Base-by-base conservation (phyloP, 1,139 yeast genomes). In the Hansenula sp. region DNA sequence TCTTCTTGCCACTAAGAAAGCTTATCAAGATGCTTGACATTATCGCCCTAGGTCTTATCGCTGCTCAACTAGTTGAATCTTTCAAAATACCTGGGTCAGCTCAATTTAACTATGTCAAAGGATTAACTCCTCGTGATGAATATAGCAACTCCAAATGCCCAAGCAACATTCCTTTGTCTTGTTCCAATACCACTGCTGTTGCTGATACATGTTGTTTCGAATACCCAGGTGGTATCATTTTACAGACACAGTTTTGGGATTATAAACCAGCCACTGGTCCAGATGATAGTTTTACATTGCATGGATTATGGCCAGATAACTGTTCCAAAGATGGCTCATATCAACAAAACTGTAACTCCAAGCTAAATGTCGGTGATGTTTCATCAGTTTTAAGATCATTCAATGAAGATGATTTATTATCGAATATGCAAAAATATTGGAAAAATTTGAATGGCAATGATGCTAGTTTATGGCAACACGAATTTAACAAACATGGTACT, bases 241-340 rank as follows among this genome's bases (percentile, higher is more conserved):
- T 91, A 40, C 87, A 83, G 57, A 88, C 98, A 0, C 98, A 93
- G 62, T 90, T 91, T 65, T 93, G 98, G 98, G 96, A 90, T 63
- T 88, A 86, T 59, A 70, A 71, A 48, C 97, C 97, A 0, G 81
- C 94, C 2, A 73, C 84, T 48, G 96, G 96, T 2, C 85, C 88
- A 1, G 71, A 76, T 40, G 84, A 89, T 52, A 70, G 79, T 48
- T 93, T 89, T 66, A 93, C 98, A 0, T 67, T 88, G 31, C 95
- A 87, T 61, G 96, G 96, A 0, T 65, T 86, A 41, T 87, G 96
- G 96, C 89, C 91, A 6, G 94, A 87, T 61, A 77, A 78, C 55
- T 87, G 96, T 61, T 21, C 44, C 2, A 42, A 18, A 19, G 79
- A 76, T 55, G 95, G 95, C 1, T 71, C 83, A 0, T 87, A 72